Conservation (phyloP, 2,329 filamentous ascomycete genomes). For the Fusarium heterosporum region DNA sequence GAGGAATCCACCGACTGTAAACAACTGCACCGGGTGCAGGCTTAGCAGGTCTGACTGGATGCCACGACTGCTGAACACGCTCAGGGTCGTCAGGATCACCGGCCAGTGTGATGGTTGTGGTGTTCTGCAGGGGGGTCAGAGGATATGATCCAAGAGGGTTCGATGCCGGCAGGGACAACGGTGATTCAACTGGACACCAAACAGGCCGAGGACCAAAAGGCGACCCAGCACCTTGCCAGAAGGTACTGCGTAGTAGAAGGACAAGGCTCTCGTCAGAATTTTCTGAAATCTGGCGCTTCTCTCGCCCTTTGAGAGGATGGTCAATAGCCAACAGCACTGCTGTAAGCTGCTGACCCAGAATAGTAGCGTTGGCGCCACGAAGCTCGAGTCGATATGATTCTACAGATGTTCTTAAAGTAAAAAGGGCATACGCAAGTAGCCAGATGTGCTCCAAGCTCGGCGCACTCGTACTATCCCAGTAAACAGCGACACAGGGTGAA, state of each 20-base stretch:
- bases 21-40: conserved; percentile 75
- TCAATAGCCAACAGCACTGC: conserved; percentile 62
- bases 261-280: conserved; percentile 51
- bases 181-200: conserved; percentile 66
- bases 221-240: conserved; percentile 78
- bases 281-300: conserved; percentile 43
- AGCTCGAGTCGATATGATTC: conserved; percentile 63
- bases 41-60: conserved; percentile 78
- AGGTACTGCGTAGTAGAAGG: conserved; percentile 65
- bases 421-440: conserved; percentile 65
- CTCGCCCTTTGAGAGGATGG: conserved; percentile 56
- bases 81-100: conserved; percentile 57
- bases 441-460: conserved; percentile 64
- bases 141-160: conserved; percentile 60
- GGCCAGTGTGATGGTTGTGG: conserved; percentile 53
- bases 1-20: conserved; percentile 83
- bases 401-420: conserved; percentile 61
- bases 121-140: conserved; percentile 62
- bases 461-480: conserved; percentile 56
- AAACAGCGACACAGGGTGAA: conserved; percentile 59
- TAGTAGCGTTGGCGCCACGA: conserved; percentile 53
- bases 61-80: conserved; percentile 67
- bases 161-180: conserved; percentile 51
- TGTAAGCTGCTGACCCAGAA: conserved; percentile 55
- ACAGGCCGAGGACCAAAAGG: conserved; percentile 73